Evolutionary conservation across 2,329 filamentous ascomycete species (phyloP).

Genomic region (Daldinia eschscholtzii): DNA sequence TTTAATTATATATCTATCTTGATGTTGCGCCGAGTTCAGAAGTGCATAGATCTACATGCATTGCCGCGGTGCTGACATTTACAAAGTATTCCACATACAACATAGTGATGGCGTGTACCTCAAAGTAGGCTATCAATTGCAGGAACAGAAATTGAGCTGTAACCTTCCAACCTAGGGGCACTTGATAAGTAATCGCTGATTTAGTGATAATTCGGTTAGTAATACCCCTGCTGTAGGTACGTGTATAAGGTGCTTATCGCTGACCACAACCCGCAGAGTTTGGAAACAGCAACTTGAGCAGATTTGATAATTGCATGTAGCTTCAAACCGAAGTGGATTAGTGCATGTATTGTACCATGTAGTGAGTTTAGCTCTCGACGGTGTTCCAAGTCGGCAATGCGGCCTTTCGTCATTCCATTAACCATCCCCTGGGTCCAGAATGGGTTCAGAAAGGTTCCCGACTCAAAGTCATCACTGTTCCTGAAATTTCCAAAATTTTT

Average conservation of each 20-base stretch:
- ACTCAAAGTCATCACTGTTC: constrained; percentile 26
- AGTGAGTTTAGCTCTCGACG: constrained; percentile 23
- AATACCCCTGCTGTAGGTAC: no score
- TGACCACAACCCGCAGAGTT: background rate
- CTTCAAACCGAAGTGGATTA: constrained; percentile 24
- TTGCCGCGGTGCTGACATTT: no score
- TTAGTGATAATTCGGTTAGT: no score
- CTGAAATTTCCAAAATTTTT: constrained; percentile 25
- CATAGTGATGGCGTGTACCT: background rate
- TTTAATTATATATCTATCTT: no score
- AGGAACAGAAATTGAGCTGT: constrained; percentile 1
- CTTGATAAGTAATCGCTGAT: background rate
- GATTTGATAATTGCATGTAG: constrained; percentile 18
- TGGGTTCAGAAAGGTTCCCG: constrained; percentile 29
- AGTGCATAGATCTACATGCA: background rate
- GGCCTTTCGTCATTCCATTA: constrained; percentile 38
- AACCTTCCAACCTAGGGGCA: background rate
- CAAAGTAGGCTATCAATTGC: constrained; percentile 1
- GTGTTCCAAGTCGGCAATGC: constrained; percentile 29
- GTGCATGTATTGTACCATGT: background rate
- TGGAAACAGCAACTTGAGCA: background rate
- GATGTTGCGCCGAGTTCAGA: background rate
- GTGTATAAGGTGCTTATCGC: background rate
- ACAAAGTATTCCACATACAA: background rate
- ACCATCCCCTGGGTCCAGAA: constrained; percentile 28